Conservation (phyloP, 345 rosid genomes). For the Ailanthus altissimus region DNA sequence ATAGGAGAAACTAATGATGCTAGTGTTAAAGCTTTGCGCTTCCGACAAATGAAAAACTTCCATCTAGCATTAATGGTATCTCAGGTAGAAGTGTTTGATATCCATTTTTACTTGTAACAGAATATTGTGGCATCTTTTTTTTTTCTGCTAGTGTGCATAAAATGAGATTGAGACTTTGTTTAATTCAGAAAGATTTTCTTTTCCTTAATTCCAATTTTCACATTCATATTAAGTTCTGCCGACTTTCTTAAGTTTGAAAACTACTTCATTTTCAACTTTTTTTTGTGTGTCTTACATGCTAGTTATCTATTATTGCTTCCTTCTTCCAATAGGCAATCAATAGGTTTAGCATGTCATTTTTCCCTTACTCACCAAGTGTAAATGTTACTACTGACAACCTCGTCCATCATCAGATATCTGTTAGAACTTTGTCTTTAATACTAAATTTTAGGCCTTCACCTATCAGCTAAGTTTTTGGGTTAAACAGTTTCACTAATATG, state of each 20-base stretch:
- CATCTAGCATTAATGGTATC: slow-evolving; percentile 89
- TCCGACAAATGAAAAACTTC: slow-evolving; percentile 87
- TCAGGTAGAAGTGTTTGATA: slow-evolving; percentile 51
- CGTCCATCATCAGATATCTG: neutral
- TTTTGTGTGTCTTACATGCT: neutral
- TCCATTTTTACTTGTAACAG: neutral
- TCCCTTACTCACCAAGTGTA: neutral
- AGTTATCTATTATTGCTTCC: neutral
- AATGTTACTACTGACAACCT: neutral
- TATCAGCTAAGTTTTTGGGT: no score
- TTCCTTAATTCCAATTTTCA: neutral
- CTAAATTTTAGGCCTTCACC: no score
- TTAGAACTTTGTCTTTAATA: no score
- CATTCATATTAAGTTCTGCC: neutral
- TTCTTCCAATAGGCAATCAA: neutral
- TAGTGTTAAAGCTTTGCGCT: slow-evolving; percentile 65
- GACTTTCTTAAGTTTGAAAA: neutral
- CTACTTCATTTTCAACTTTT: neutral
- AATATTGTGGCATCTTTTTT: neutral
- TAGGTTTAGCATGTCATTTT: neutral
- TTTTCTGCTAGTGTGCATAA: neutral
- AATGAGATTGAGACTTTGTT: neutral
- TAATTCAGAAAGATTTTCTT: neutral
- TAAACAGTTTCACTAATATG: no score
- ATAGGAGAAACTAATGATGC: slow-evolving; percentile 77